These are phyloP conservation scores for Thuidium tamariscinum DNA, from an alignment of 225 moss, liverwort and hornwort genomes.

Conservation along the genomic window DNA sequence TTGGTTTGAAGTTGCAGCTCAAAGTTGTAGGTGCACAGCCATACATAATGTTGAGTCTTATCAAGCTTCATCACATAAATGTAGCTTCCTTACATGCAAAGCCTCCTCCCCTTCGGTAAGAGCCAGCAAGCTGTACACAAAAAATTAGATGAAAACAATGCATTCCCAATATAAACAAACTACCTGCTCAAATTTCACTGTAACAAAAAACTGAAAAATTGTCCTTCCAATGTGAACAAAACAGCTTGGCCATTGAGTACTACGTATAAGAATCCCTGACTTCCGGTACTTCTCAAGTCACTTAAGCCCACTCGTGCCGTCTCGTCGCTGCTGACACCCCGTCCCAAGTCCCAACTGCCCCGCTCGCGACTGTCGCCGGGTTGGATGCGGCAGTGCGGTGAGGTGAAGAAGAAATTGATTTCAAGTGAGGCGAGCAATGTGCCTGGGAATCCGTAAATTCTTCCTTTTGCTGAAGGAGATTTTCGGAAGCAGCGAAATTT, in stretches of 20 bases:
- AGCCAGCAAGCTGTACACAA: not conserved
- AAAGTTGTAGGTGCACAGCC: not conserved
- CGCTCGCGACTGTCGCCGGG: not conserved
- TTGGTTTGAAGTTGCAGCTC: not conserved
- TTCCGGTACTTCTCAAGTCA: not conserved
- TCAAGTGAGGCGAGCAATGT: not conserved
- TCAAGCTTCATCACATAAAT: not conserved
- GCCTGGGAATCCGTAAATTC: not conserved
- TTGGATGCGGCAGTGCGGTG: not conserved
- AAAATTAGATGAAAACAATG: no score
- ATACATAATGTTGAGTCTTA: no score
- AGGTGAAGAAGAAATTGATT: not conserved
- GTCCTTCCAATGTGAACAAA: not conserved
- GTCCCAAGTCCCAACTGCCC: not conserved
- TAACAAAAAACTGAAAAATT: not conserved
- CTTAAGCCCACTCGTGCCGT: no score
- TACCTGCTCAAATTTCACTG: not conserved
- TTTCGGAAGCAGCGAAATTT: not conserved
- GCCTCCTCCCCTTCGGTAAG: not conserved
- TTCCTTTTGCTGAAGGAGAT: not conserved
- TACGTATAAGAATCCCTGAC: not conserved
- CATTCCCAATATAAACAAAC: not conserved
- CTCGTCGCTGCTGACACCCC: not conserved
- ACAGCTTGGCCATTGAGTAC: not conserved
- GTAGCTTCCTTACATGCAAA: not conserved